phyloP scores from a whole-genome alignment of 208 protist genomes.

The Angomonas ambiguus region DNA sequence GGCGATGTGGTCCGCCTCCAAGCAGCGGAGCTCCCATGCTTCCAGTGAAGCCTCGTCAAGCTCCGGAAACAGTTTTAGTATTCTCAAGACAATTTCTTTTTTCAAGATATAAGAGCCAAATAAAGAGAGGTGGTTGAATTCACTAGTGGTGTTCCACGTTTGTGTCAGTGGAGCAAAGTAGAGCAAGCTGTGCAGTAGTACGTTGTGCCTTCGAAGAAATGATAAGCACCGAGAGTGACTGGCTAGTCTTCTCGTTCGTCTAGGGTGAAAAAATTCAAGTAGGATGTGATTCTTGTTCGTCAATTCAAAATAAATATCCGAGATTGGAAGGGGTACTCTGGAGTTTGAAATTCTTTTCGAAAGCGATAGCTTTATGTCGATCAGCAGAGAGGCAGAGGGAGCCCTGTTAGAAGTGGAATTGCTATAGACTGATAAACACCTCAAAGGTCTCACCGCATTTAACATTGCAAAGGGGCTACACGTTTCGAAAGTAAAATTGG shows the following conservation, averaged over 20 bases:
- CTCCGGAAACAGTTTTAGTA: slow-evolving; percentile 63
- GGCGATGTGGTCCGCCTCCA: slow-evolving; percentile 31
- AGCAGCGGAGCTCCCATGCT: slow-evolving; percentile 10
- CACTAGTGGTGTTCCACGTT: slow-evolving; percentile 71
- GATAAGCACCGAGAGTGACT: slow-evolving; percentile 38
- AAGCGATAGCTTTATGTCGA: slow-evolving; percentile 18
- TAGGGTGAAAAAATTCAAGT: slow-evolving; percentile 62
- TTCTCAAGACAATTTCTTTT: slow-evolving; percentile 45
- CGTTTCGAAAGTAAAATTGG: too few relatives aligned
- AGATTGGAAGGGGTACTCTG: slow-evolving; percentile 41
- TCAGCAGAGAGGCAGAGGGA: background rate
- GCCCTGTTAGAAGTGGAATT: background rate
- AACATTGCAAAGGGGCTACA: too few relatives aligned
- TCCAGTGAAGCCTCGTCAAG: slow-evolving; percentile 22
- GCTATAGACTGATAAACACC: background rate
- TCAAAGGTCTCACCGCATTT: too few relatives aligned
- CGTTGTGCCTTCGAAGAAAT: slow-evolving; percentile 84
- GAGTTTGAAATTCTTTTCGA: slow-evolving; percentile 50
- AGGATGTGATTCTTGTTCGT: slow-evolving; percentile 57
- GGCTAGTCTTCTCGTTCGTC: slow-evolving; percentile 41
- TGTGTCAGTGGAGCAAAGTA: slow-evolving; percentile 54
- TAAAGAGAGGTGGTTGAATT: slow-evolving; percentile 70
- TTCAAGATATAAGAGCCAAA: slow-evolving; percentile 56
- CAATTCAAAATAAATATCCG: slow-evolving; percentile 53
- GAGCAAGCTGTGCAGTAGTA: slow-evolving; percentile 79